Percentiles rank a stretch among this genome's conserved stretches.
These are phyloP conservation scores for Heritiera littoralis DNA, from an alignment of 345 rosid genomes.

Conservation along the genomic window DNA sequence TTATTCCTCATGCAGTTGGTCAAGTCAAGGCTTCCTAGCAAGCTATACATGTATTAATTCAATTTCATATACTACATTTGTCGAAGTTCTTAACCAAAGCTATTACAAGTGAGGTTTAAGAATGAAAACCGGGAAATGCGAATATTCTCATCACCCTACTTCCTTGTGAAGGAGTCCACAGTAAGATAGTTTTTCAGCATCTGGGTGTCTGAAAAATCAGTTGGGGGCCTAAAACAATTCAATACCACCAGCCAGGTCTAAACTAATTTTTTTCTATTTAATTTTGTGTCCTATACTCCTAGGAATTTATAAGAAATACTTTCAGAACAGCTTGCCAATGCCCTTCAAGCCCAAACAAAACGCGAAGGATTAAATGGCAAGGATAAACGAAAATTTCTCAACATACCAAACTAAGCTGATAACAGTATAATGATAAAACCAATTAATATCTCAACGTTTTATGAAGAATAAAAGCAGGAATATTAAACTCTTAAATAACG, in stretches of 20 bases:
- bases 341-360: background rate
- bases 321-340: background rate
- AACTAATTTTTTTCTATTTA: background rate
- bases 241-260: background rate
- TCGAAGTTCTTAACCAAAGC: background rate
- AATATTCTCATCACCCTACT: constrained; percentile 11
- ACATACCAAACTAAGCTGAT: background rate
- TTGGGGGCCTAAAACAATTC: background rate
- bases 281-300: background rate
- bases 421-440: too few relatives aligned
- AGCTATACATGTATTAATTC: background rate
- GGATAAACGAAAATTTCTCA: background rate
- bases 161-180: background rate
- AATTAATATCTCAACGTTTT: background rate
- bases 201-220: background rate
- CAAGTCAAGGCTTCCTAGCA: background rate
- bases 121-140: constrained; percentile 1
- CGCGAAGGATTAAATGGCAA: background rate
- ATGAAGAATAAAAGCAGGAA: background rate
- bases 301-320: background rate
- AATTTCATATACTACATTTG: background rate
- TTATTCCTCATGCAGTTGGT: background rate
- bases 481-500: background rate
- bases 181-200: background rate
- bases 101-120: background rate